Evolutionary conservation across 331 rosid species (phyloP), one percentile per base, ranked within the genome.

Genomic region (Dryas integrifolia): DNA sequence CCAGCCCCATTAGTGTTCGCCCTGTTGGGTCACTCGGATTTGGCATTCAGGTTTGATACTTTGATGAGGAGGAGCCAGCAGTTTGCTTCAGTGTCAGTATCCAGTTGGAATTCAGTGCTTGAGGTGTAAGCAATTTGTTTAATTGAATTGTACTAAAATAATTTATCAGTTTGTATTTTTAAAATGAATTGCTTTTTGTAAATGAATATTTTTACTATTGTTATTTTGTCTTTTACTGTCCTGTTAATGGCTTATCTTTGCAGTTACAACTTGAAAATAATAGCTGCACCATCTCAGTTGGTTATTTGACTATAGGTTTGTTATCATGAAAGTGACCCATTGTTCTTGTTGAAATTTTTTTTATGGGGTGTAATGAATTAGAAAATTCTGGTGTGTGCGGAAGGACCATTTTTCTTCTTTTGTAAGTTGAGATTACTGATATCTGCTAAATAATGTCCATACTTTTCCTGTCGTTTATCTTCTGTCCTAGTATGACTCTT

Each of bases 341-440:
- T 81, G 47, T 74, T 77, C 49, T 66, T 51, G 18, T 65, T 72
- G 75, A 67, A 58, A 70, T 53, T 43, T 51, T 50, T 74, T 72
- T 56, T 30, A 1, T 30, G n/a, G 24, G 55, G 35, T 30, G 3
- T 30, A 30, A 16, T 41, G 68, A 59, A 71, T 82, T 53, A 52
- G 80, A 76, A 79, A 77, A 75, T 74, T 78, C 82, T 51, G 73
- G 77, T 84, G 73, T 77, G 85, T 48, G 82, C 55, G 74, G 66
- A 43, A 59, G 92, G 87, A 79, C 92, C 92, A 78, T 78, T 30
- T 71, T 85, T 84, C 80, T 82, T 73, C 61, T 80, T 75, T 85
- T 72, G 41, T 96, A 89, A 91, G 88, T 91, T 91, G 97, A 68
- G 81, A 71, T 81, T 76, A 72, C 82, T 86, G 86, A 67, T 77